Percentiles rank a stretch among this genome's conserved stretches.
Conservation (phyloP, 2,329 filamentous ascomycete species). For the Sordariomycetes sp. region DNA sequence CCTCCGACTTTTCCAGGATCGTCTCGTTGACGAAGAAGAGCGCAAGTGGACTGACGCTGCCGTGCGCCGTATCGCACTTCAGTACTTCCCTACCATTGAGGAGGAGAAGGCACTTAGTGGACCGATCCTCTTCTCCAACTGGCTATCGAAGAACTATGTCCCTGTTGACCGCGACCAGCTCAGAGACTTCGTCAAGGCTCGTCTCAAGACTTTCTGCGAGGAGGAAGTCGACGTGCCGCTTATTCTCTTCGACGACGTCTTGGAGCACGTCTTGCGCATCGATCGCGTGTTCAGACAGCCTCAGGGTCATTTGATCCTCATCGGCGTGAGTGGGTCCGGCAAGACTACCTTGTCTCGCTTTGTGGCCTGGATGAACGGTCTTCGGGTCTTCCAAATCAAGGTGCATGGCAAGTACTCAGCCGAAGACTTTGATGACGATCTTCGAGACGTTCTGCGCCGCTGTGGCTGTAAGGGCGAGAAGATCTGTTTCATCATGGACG, state of each 20-base stretch:
- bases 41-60: constrained; percentile 89
- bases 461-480: constrained; percentile 98
- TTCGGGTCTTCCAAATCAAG: constrained; percentile 99
- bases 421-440: constrained; percentile 97
- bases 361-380: constrained; percentile 99
- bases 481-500: constrained; percentile 99
- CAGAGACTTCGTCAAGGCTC: constrained; percentile 93
- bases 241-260: constrained; percentile 97
- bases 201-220: constrained; percentile 96
- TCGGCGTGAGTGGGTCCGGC: constrained; percentile 95
- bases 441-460: constrained; percentile 84
- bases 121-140: constrained; percentile 97
- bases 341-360: constrained; percentile 98
- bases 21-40: constrained; percentile 89
- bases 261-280: constrained; percentile 96
- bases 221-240: constrained; percentile 98
- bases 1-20: constrained; percentile 90
- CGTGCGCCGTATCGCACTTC: constrained; percentile 75
- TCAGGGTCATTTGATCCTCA: constrained; percentile 94
- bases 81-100: constrained; percentile 93
- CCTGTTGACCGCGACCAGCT: constrained; percentile 93
- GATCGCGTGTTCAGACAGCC: constrained; percentile 98
- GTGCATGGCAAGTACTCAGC: constrained; percentile 97
- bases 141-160: constrained; percentile 97
- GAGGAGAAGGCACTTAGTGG: constrained; percentile 81